A percentile compares a stretch with the other conserved stretches of the same genome.
Conservation (phyloP, 169 alveolate genomes). For the Plasmodium cynomolgi region DNA sequence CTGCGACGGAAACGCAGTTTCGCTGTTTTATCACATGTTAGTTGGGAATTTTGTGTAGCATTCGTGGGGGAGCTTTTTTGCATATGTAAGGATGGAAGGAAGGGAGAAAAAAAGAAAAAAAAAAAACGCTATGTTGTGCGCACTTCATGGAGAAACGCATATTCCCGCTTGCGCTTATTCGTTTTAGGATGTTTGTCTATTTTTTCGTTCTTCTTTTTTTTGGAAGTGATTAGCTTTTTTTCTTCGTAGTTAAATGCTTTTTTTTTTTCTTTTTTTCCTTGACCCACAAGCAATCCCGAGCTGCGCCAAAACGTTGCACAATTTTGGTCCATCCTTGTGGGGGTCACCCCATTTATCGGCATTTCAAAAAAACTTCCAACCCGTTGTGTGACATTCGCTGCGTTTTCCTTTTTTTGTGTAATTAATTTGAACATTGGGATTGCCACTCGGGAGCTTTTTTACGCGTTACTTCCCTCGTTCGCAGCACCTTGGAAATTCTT, state of each 20-base stretch:
- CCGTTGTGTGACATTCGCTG: too few species aligned
- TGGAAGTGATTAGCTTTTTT: background rate
- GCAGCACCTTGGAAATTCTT: background rate
- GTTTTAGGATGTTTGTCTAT: background rate
- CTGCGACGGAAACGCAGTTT: conserved; percentile 22
- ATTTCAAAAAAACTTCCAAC: too few species aligned
- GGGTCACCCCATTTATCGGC: too few species aligned
- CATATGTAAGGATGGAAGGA: background rate
- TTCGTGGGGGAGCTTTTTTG: background rate
- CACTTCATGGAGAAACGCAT: background rate
- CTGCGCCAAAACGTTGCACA: too few species aligned
- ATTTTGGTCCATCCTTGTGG: too few species aligned
- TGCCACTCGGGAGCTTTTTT: too few species aligned
- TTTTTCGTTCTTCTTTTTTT: background rate
- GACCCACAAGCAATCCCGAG: too few species aligned
- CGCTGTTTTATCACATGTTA: conserved; percentile 52
- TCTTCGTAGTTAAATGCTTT: background rate
- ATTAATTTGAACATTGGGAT: background rate
- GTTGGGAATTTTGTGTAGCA: conserved; percentile 1
- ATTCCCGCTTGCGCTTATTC: background rate
- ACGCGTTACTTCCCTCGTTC: too few species aligned
- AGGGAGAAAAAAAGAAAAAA: background rate
- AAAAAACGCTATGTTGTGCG: background rate
- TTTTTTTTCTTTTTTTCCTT: too few species aligned
- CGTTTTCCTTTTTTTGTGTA: background rate